Evolutionary conservation across 345 rosid genomes (phyloP).

Genomic region (Hibiscus syriacus): DNA sequence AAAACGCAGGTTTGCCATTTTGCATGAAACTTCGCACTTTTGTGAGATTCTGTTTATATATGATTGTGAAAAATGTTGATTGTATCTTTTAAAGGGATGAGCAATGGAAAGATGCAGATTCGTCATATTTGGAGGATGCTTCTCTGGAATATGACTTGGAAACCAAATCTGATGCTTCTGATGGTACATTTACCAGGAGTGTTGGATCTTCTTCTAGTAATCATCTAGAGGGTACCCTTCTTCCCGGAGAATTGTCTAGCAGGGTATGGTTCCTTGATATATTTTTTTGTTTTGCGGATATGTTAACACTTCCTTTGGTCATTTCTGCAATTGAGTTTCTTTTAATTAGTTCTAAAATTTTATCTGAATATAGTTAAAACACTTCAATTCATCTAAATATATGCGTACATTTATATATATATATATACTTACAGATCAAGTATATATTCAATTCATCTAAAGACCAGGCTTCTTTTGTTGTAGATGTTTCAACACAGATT

Average conservation of each 20-base stretch:
- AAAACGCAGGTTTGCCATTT: conserved; percentile 37
- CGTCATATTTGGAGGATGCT: conserved; percentile 26
- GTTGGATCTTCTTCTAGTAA: conserved; percentile 52
- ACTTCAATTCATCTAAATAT: not conserved
- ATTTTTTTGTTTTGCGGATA: not conserved
- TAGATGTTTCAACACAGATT: not conserved
- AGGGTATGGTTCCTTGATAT: conserved; percentile 35
- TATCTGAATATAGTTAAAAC: not conserved
- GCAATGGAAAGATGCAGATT: conserved; percentile 28
- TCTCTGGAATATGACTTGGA: conserved; percentile 34
- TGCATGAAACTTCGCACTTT: not conserved
- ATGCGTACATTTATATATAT: not conserved
- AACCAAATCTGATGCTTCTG: conserved; percentile 53
- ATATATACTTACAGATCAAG: not conserved
- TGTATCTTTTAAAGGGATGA: conserved; percentile 36
- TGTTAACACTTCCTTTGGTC: conserved; percentile 5
- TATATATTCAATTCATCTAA: not conserved
- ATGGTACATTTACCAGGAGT: conserved; percentile 31
- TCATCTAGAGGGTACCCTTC: conserved; percentile 25
- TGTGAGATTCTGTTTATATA: conserved; percentile 5
- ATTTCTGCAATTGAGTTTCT: not conserved
- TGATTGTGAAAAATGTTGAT: conserved; percentile 23
- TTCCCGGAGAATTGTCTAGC: conserved; percentile 31
- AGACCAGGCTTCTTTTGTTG: not conserved
- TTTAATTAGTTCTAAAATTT: not conserved